These are phyloP conservation scores for Apostasia shenzhenica DNA, from an alignment of 106 monocot genomes.

Conservation along the genomic window DNA sequence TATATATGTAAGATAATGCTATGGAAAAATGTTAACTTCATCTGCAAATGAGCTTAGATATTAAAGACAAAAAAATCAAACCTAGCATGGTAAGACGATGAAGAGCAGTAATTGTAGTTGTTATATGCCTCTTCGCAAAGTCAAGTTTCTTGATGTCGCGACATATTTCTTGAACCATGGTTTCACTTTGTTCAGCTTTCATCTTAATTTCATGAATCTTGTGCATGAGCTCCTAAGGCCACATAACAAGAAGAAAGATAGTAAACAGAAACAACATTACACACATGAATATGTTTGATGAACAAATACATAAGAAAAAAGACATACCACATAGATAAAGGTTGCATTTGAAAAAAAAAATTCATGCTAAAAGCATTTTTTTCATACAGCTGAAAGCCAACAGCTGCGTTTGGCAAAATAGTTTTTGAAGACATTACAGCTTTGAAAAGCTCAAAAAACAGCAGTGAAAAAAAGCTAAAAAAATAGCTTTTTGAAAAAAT, in stretches of 20 bases:
- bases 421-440: too few species aligned
- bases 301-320: too few species aligned
- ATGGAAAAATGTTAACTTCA: neutral
- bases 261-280: neutral
- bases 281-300: neutral
- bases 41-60: neutral
- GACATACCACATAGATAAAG: neutral
- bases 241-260: neutral
- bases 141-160: slow-evolving; percentile 97
- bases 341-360: neutral
- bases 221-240: slow-evolving; percentile 74
- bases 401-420: too few species aligned
- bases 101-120: slow-evolving; percentile 98
- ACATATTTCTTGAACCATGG: slow-evolving; percentile 99
- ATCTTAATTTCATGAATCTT: slow-evolving; percentile 97
- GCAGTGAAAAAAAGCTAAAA: too few species aligned
- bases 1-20: neutral
- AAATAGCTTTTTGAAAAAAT: too few species aligned
- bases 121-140: slow-evolving; percentile 98
- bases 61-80: slow-evolving; percentile 17
- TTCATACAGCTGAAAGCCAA: too few species aligned
- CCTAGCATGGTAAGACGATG: slow-evolving; percentile 99
- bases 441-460: too few species aligned
- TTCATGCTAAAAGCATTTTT: too few species aligned
- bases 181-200: slow-evolving; percentile 96